phyloP scores from a whole-genome alignment of 148 eudicot species.

The Linanthus parryae region DNA sequence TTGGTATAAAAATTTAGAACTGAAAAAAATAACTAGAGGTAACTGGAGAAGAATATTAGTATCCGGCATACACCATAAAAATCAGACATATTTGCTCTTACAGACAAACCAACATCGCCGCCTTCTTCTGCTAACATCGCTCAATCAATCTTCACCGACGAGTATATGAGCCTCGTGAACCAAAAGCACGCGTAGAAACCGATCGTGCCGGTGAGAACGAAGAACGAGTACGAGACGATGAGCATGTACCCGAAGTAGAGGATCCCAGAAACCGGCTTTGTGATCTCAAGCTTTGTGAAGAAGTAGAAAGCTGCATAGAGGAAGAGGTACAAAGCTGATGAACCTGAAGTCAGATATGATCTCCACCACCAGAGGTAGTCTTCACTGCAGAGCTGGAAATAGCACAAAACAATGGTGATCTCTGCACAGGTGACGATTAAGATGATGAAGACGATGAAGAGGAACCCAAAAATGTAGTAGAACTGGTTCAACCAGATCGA shows the following conservation, averaged over 20 bases:
- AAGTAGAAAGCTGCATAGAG: constrained; percentile 49
- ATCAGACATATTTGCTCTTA: too few relatives aligned
- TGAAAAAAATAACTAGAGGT: too few relatives aligned
- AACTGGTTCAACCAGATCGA: constrained; percentile 56
- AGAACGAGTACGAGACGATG: constrained; percentile 49
- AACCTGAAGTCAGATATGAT: constrained; percentile 48
- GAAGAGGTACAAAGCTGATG: constrained; percentile 47
- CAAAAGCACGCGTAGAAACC: constrained; percentile 54
- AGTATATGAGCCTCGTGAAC: constrained; percentile 56
- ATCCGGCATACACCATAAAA: too few relatives aligned
- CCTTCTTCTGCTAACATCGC: constrained; percentile 1
- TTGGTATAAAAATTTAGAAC: too few relatives aligned
- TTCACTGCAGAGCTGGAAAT: constrained; percentile 53
- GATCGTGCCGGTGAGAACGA: constrained; percentile 47
- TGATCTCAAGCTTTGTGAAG: constrained; percentile 50
- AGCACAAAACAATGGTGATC: constrained; percentile 50
- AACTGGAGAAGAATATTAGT: too few relatives aligned
- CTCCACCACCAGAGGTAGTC: constrained; percentile 67
- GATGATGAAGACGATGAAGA: constrained; percentile 39
- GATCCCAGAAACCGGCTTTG: constrained; percentile 44
- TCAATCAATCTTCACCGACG: constrained; percentile 56
- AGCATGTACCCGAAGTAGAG: constrained; percentile 54
- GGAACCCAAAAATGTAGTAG: constrained; percentile 54
- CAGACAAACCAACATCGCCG: not conserved
- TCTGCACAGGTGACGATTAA: constrained; percentile 45